phyloP scores from a whole-genome alignment of 495 filamentous ascomycete species.

The Cladorrhinum samala region DNA sequence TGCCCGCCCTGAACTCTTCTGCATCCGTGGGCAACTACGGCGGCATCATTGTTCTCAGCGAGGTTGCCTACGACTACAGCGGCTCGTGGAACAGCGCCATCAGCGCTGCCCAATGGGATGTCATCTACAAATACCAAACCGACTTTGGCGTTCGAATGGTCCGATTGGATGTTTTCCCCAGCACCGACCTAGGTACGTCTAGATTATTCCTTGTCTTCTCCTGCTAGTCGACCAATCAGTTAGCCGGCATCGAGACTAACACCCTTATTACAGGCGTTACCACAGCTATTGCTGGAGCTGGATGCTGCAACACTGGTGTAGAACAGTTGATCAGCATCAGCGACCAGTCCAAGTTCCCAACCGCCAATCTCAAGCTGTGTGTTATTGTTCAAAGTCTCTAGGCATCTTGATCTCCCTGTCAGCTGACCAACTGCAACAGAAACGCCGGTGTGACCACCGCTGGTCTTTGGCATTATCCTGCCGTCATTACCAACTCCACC shows the following conservation, averaged over 20 bases:
- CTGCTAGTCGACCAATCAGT: too few species aligned
- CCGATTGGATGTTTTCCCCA: constrained; percentile 52
- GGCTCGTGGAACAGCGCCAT: constrained; percentile 47
- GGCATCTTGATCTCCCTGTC: background rate
- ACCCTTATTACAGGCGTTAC: constrained; percentile 14
- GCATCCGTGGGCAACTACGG: constrained; percentile 48
- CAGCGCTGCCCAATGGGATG: constrained; percentile 51
- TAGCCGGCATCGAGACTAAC: too few species aligned
- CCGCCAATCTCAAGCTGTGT: constrained; percentile 42
- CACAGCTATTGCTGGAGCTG: constrained; percentile 22
- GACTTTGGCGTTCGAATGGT: constrained; percentile 57
- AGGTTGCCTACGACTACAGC: constrained; percentile 52
- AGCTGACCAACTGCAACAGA: background rate
- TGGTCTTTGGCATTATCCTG: constrained; percentile 54
- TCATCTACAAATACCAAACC: constrained; percentile 52
- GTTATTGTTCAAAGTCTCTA: background rate
- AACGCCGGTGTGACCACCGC: constrained; percentile 24
- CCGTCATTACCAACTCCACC: constrained; percentile 46
- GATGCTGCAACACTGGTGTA: constrained; percentile 35
- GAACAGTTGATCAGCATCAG: constrained; percentile 50
- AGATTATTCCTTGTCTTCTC: too few species aligned
- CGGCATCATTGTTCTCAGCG: constrained; percentile 51
- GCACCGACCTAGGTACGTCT: constrained; percentile 43
- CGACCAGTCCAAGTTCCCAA: constrained; percentile 42
- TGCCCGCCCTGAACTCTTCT: constrained; percentile 45